Percentiles rank a stretch among this genome's conserved stretches.
phyloP scores from a whole-genome alignment of 148 eudicot species.

The Vaccinium corymbosum region DNA sequence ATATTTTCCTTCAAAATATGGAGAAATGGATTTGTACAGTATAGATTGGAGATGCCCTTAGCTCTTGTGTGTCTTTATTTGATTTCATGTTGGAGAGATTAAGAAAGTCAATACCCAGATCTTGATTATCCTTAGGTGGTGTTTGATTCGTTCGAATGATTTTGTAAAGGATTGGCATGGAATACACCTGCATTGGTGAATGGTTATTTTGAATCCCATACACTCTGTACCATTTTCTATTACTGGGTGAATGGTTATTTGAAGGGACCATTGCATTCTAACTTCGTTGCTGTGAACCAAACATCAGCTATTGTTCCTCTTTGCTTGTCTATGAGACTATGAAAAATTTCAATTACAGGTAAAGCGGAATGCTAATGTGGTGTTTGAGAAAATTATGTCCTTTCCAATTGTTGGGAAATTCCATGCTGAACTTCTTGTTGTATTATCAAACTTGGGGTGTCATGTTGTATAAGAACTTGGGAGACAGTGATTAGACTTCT shows the following conservation, averaged over 20 bases:
- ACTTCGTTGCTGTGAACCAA: neutral
- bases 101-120: too few relatives aligned
- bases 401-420: neutral
- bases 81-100: neutral
- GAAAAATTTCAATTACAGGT: neutral
- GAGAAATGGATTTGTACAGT: too few relatives aligned
- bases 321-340: neutral
- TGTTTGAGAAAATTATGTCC: neutral
- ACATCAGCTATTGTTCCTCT: too few relatives aligned
- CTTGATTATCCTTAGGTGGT: neutral
- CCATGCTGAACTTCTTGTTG: neutral
- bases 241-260: neutral
- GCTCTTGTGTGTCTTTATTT: neutral
- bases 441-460: neutral
- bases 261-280: neutral
- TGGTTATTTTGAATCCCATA: too few relatives aligned
- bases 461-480: neutral
- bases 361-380: neutral
- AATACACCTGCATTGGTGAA: too few relatives aligned
- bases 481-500: neutral
- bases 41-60: neutral
- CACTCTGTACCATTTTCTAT: neutral
- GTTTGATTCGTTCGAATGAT: too few relatives aligned
- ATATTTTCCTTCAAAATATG: too few relatives aligned
- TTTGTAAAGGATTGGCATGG: too few relatives aligned